Base-by-base conservation (phyloP, 345 rosid species). In the Firmiana major region DNA sequence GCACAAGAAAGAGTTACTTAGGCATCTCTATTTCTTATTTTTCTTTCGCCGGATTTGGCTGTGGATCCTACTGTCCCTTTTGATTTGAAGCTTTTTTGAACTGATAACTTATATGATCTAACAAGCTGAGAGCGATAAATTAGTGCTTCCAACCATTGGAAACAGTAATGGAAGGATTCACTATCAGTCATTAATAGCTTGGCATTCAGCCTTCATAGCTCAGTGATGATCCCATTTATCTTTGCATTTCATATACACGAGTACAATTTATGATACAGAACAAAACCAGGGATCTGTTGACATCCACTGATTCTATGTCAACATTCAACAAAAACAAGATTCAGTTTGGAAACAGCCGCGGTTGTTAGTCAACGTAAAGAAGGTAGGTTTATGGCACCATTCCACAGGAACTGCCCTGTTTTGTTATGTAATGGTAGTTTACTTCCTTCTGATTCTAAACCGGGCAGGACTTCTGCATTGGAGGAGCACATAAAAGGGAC, bases 361-460 rank as follows among this genome's bases (percentile, higher is more conserved):
- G 67, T 31, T 19, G 22, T 68, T 51, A 49, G 43, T 67, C 36
- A 73, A 43, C 43, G 48, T 31, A 17, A 1, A 38, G 63, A 43
- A 55, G 49, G 71, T 24, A 70, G 54, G 66, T 11, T 74, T 16
- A 79, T 43, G 72, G 71, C 57, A 40, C 84, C 80, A 76, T 73
- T 75, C 79, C 79, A 71, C 11, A 64, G 74, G 38, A 79, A 78
- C 49, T 73, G 77, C 59, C 42, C 80, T 49, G 70, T 71, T 79
- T 42, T 75, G 19, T 59, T 65, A 55, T 58, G 73, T 59, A 62
- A 65, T 34, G 80, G 68, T 68, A 74, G 42, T 6, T 26, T 62
- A n/a, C 21, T 26, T 43, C 78, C 73, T 45, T 53, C 55, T 11
- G 75, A 81, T 55, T 82, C 86, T 64, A 81, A 81, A 21, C 63